Evolutionary conservation across 78 protist species (phyloP), one percentile per base, ranked within the genome.

Genomic region (Guillardia theta): DNA sequence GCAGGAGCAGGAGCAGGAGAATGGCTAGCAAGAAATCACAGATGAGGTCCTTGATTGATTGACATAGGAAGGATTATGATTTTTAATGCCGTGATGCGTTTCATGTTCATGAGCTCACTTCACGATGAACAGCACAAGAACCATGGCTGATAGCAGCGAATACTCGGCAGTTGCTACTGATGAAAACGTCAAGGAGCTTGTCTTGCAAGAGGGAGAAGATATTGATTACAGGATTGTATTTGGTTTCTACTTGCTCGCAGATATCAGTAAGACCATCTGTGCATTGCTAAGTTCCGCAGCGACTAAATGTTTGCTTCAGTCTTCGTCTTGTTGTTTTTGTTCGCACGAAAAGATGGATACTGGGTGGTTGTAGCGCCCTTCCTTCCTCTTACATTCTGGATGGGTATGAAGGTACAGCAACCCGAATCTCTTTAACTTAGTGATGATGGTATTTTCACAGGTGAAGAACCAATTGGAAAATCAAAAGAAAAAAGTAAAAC

Each of bases 301-400:
- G n/a, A n/a, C n/a, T n/a, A n/a, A n/a, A n/a, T n/a, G n/a, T n/a
- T n/a, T n/a, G n/a, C 24, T 0, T 19, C 90, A 78, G 90, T 50
- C 19, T 78, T 78, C 24, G 19, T 78, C 50, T 22, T 78, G 33
- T 43, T 19, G 4, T 78, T n/a, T 30, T 43, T 43, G 10, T 36
- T 78, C 24, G 90, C 90, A 15, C 5, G 24, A 37, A 48, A 37
- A 78, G 48, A 37, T 46, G 90, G 90, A 10, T 78, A 78, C 90
- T 78, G 90, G 90, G 90, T 78, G 21, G 24, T 43, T 43, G 48
- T 50, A 15, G 18, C 48, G 39, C 90, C 90, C 4, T 78, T 78
- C 90, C 48, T 78, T 3, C 90, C 90, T 1, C 90, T 78, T 22
- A 78, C 90, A 5, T 36, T 43, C 22, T 78, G 90, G 90, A 78